Percentiles rank a stretch among this genome's conserved stretches.
phyloP scores from a whole-genome alignment of 148 eudicot genomes.

The Camellia sinensis region DNA sequence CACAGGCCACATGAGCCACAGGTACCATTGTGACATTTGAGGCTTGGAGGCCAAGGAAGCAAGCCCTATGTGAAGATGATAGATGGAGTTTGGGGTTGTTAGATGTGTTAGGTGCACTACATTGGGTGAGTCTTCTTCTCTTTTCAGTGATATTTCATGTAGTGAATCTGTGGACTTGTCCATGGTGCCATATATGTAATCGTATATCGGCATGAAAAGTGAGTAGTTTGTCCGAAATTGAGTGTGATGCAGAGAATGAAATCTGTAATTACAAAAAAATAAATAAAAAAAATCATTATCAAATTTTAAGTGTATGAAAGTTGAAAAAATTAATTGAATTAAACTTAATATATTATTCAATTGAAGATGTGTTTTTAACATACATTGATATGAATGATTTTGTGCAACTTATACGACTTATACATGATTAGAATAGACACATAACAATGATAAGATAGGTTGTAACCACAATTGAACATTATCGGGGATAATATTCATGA shows the following conservation, averaged over 20 bases:
- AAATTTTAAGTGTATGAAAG: not conserved
- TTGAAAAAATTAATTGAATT: not conserved
- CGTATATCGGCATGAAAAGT: slow-evolving; percentile 49
- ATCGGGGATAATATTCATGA: no score
- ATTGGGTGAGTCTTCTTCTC: slow-evolving; percentile 24
- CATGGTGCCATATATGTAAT: slow-evolving; percentile 44
- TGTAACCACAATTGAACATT: no score
- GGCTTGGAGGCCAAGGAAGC: slow-evolving; percentile 45
- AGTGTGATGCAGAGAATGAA: slow-evolving; percentile 41
- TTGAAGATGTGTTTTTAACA: no score
- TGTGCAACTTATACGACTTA: no score
- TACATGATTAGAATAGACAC: no score
- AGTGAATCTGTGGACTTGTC: slow-evolving; percentile 32
- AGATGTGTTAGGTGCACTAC: slow-evolving; percentile 48
- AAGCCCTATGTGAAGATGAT: slow-evolving; percentile 37
- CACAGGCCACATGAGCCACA: slow-evolving; percentile 38
- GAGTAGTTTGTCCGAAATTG: slow-evolving; percentile 48
- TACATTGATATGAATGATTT: no score
- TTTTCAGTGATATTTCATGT: slow-evolving; percentile 23
- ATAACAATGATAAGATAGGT: no score
- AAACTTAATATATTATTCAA: not conserved
- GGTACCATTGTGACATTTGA: slow-evolving; percentile 27
- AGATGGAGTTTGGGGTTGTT: slow-evolving; percentile 39
- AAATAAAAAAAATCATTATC: not conserved
- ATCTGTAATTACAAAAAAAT: slow-evolving; percentile 7